Conservation (phyloP, 257 asterid genomes). For the Prunella vulgaris region DNA sequence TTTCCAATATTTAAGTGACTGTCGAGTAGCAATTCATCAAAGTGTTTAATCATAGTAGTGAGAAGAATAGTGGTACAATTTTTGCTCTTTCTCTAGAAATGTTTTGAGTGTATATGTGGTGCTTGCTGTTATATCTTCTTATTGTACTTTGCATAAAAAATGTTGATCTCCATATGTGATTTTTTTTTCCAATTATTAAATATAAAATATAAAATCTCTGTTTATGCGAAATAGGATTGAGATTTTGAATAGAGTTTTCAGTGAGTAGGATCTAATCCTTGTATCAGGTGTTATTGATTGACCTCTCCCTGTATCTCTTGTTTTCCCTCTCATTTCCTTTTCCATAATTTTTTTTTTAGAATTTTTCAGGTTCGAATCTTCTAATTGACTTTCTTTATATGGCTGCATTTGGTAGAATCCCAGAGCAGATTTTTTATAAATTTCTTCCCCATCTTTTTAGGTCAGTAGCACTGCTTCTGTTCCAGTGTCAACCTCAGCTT, state of each 20-base stretch:
- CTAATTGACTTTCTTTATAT: not conserved
- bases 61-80: not conserved
- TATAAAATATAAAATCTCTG: not conserved
- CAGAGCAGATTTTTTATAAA: not conserved
- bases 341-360: not conserved
- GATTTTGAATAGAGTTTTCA: not conserved
- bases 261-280: not conserved
- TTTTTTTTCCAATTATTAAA: not conserved
- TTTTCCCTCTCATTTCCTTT: too few species aligned
- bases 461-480: constrained; percentile 36
- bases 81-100: not conserved
- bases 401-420: not conserved
- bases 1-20: not conserved
- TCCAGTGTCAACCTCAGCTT: constrained; percentile 62
- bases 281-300: not conserved
- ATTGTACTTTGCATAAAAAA: not conserved
- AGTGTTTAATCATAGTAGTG: not conserved
- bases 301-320: not conserved
- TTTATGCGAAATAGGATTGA: not conserved
- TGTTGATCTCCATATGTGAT: not conserved
- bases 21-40: not conserved
- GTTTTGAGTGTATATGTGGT: not conserved
- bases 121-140: not conserved
- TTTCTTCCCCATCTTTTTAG: constrained; percentile 28
- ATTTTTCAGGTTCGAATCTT: not conserved